Conservation (phyloP, 805 yeast genomes). For the Hyphopichia homilentoma region DNA sequence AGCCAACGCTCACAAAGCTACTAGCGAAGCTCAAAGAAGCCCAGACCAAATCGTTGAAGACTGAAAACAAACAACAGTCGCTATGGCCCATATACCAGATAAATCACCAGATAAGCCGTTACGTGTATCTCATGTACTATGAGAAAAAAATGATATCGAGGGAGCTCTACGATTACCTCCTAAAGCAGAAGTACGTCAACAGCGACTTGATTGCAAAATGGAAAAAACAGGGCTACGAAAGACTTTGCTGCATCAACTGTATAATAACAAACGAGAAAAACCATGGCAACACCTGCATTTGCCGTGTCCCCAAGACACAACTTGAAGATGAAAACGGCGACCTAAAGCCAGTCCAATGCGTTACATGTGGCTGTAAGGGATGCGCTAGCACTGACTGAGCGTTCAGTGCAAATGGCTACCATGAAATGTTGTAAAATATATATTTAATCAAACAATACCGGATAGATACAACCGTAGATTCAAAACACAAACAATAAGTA, state of each 20-base stretch:
- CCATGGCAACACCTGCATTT: constrained; percentile 71
- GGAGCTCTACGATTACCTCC: constrained; percentile 70
- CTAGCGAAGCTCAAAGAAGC: constrained; percentile 53
- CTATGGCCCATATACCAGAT: constrained; percentile 68
- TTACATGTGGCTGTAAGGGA: constrained; percentile 83
- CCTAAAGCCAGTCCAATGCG: constrained; percentile 45
- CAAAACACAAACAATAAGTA: no score
- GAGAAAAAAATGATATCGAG: constrained; percentile 62
- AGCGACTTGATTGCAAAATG: constrained; percentile 72
- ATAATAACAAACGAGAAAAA: constrained; percentile 60
- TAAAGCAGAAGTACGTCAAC: constrained; percentile 65
- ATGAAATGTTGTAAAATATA: no score
- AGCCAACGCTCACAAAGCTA: constrained; percentile 61
- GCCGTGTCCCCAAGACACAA: constrained; percentile 73
- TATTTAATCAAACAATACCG: no score
- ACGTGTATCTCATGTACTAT: constrained; percentile 71
- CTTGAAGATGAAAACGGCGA: constrained; percentile 29
- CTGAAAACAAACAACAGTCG: constrained; percentile 51
- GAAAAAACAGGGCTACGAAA: constrained; percentile 83
- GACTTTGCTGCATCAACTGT: constrained; percentile 78
- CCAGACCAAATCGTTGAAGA: constrained; percentile 27
- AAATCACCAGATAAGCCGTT: constrained; percentile 73
- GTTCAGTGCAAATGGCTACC: no score
- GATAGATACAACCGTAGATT: no score
- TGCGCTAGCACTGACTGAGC: constrained; percentile 75